Base-by-base conservation (phyloP, 371 early-diverging fungal genomes). In the Apophysomyces ossiformis region DNA sequence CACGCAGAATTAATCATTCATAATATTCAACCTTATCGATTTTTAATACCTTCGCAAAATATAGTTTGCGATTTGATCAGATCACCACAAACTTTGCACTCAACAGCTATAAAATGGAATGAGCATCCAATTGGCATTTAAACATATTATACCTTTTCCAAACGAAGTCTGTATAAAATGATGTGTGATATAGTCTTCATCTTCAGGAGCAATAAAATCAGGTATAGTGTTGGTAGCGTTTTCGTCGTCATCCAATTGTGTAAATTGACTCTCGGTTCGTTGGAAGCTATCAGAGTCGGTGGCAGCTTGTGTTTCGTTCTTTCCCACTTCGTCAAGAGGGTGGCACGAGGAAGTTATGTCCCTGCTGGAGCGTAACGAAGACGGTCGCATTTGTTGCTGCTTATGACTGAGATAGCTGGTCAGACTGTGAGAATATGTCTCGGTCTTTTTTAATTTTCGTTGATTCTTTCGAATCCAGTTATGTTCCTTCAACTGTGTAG, bases 401-500 rank as follows among this genome's bases (percentile, higher is more conserved):
- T 65, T 38, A 7, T 12, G 21, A 43, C 54, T 50, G 1, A 50
- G 58, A 45, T 50, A 50, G 54, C 54, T 50, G 3, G 54, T 50
- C 7, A 50, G 21, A 11, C 11, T 50, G 21, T 50, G 54, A 32
- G 54, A 59, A 56, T 35, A 56, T 4, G 38, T 58, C 44, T 56
- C 21, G 39, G 43, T 65, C 26, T 50, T 54, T 35, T 39, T 63
- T 26, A 21, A 15, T 62, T 67, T 54, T 57, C 47, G 60, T 9
- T 69, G 69, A 37, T 84, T 79, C 44, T 85, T 78, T 9, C 68
- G 69, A 38, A 93, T 85, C 95, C 95, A 95, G 11, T 67, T 69
- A 72, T 94, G 95, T 13, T 73, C 68, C 66, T 89, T 82, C 47
- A 95, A 73, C 60, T 87, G 77, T 1, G 71, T 60, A 0, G 96